phyloP scores from a whole-genome alignment of 805 yeast genomes.

The Starmerella vaccinii region DNA sequence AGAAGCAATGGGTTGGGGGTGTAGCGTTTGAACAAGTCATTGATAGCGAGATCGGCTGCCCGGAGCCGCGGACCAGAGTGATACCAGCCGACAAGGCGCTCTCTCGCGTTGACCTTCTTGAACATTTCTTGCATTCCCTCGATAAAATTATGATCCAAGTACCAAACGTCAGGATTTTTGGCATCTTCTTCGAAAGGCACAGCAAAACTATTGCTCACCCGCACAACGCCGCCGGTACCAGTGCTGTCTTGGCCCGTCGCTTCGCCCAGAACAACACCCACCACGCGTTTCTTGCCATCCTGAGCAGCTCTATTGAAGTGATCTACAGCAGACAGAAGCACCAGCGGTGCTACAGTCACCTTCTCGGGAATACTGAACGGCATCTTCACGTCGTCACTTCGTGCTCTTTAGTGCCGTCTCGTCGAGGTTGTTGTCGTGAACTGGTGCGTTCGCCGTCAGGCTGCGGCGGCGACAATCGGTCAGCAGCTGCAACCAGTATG shows the following conservation, averaged over 20 bases:
- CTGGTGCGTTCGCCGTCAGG: not conserved
- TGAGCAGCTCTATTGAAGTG: constrained; percentile 84
- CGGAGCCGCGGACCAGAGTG: constrained; percentile 93
- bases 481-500: not conserved
- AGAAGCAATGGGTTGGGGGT: constrained; percentile 70
- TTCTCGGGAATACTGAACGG: constrained; percentile 31
- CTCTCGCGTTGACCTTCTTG: constrained; percentile 94
- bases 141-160: constrained; percentile 89
- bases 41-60: constrained; percentile 80
- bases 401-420: not conserved
- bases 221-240: constrained; percentile 37
- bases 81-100: constrained; percentile 96
- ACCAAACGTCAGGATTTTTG: constrained; percentile 86
- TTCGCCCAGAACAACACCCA: constrained; percentile 91
- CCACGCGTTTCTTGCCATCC: constrained; percentile 66
- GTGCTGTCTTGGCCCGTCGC: constrained; percentile 25
- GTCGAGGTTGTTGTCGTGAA: not conserved
- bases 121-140: constrained; percentile 97
- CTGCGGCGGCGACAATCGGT: constrained; percentile 2
- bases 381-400: not conserved
- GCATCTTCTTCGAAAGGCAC: constrained; percentile 98
- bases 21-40: constrained; percentile 78
- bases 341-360: constrained; percentile 92
- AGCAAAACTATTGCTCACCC: constrained; percentile 87
- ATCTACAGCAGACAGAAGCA: constrained; percentile 84